Evolutionary conservation across 1,284 basidiomycete species (phyloP).

Genomic region (Testicularia cyperi): DNA sequence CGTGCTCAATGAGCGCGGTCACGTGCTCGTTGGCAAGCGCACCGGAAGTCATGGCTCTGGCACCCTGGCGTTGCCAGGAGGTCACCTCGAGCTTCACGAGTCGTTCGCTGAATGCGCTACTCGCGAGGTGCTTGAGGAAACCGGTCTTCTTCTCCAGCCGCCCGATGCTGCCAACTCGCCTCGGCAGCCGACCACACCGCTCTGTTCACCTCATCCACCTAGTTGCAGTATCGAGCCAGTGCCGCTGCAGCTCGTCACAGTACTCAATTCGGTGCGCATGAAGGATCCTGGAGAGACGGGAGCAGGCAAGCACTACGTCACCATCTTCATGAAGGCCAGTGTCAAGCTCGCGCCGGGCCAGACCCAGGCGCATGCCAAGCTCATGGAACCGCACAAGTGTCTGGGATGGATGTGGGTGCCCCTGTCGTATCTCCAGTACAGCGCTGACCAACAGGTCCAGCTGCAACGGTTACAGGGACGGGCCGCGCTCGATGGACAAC

Average conservation of each 20-base stretch:
- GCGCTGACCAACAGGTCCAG: slow-evolving; percentile 17
- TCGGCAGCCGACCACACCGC: slow-evolving; percentile 6
- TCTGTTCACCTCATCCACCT: slow-evolving; percentile 5
- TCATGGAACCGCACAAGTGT: slow-evolving; percentile 54
- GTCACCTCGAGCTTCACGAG: slow-evolving; percentile 58
- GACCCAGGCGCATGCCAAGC: slow-evolving; percentile 9
- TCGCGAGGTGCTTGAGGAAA: slow-evolving; percentile 40
- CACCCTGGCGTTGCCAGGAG: slow-evolving; percentile 53
- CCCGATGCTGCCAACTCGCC: slow-evolving; percentile 3
- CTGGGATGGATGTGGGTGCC: slow-evolving; percentile 54
- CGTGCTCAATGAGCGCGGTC: slow-evolving; percentile 38
- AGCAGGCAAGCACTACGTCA: slow-evolving; percentile 54
- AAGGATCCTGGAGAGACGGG: slow-evolving; percentile 22
- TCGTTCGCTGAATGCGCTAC: slow-evolving; percentile 49
- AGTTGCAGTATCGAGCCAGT: slow-evolving; percentile 1
- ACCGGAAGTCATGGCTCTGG: slow-evolving; percentile 55
- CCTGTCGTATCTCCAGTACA: slow-evolving; percentile 23
- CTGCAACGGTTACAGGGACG: slow-evolving; percentile 22
- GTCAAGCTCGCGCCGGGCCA: slow-evolving; percentile 9
- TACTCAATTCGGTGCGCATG: slow-evolving; percentile 36
- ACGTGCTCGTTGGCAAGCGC: slow-evolving; percentile 51
- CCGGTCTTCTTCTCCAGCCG: slow-evolving; percentile 29
- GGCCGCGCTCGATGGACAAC: slow-evolving; percentile 18
- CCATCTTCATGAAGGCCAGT: slow-evolving; percentile 51
- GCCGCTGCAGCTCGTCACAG: slow-evolving; percentile 36